Conservation (phyloP, 805 yeast species). For the Hanseniaspora lindneri region DNA sequence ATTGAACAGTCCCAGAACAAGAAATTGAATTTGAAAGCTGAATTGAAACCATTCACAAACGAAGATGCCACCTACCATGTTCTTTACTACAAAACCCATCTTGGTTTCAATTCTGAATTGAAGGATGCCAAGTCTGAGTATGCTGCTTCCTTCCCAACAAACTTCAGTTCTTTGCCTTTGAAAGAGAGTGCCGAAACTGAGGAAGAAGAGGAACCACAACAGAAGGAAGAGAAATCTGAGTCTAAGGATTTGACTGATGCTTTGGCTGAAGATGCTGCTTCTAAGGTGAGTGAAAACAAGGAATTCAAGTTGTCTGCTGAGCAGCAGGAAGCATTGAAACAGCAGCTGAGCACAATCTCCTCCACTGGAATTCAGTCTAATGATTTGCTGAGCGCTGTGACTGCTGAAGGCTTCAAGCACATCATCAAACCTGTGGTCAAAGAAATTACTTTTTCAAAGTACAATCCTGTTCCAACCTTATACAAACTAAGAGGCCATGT, state of each 20-base stretch:
- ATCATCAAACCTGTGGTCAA: slow-evolving; percentile 33
- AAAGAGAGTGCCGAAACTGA: slow-evolving; percentile 19
- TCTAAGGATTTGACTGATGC: slow-evolving; percentile 20
- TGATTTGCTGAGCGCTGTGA: neutral
- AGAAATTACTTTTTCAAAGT: slow-evolving; percentile 60
- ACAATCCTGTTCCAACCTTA: slow-evolving; percentile 73
- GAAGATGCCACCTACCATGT: slow-evolving; percentile 28
- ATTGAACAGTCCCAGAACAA: slow-evolving; percentile 15
- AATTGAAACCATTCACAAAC: slow-evolving; percentile 24
- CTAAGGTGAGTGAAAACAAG: slow-evolving; percentile 1
- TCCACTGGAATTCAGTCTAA: neutral
- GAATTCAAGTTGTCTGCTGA: neutral
- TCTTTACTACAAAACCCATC: slow-evolving; percentile 25
- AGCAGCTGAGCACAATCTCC: neutral
- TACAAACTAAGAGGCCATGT: slow-evolving; percentile 64
- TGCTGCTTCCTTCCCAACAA: slow-evolving; percentile 27
- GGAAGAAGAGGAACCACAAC: slow-evolving; percentile 17
- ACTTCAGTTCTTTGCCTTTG: slow-evolving; percentile 23
- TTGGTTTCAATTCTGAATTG: slow-evolving; percentile 28
- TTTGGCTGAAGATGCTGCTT: slow-evolving; percentile 24
- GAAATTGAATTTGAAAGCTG: slow-evolving; percentile 22
- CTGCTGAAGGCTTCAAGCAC: slow-evolving; percentile 13
- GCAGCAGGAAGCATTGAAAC: slow-evolving; percentile 8
- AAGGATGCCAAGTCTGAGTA: slow-evolving; percentile 27
- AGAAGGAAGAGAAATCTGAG: slow-evolving; percentile 19